A percentile compares a stretch with the other conserved stretches of the same genome.
These are phyloP conservation scores for Candida mattraensis DNA, from an alignment of 805 yeast species.

Conservation along the genomic window DNA sequence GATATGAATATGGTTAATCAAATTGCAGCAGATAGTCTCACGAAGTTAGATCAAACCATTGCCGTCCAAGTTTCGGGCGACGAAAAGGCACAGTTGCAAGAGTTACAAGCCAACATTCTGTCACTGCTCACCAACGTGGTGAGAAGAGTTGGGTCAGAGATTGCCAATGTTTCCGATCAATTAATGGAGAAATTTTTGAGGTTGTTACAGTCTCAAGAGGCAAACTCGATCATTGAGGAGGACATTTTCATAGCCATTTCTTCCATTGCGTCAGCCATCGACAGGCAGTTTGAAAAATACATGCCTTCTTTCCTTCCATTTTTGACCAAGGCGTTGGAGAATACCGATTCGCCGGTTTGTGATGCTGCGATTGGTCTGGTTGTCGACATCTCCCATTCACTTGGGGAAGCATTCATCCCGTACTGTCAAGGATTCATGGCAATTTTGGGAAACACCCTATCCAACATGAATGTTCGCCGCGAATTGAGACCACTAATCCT, in stretches of 20 bases:
- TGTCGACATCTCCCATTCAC: slow-evolving; percentile 89
- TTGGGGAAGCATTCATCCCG: slow-evolving; percentile 70
- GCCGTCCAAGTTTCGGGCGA: slow-evolving; percentile 59
- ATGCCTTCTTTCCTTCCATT: slow-evolving; percentile 83
- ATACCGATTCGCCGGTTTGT: slow-evolving; percentile 81
- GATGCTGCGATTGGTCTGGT: slow-evolving; percentile 91
- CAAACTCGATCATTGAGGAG: slow-evolving; percentile 78
- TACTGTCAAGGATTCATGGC: slow-evolving; percentile 83
- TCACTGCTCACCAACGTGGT: slow-evolving; percentile 80
- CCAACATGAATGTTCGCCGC: slow-evolving; percentile 64
- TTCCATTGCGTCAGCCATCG: slow-evolving; percentile 82
- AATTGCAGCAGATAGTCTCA: slow-evolving; percentile 73
- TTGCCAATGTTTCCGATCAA: slow-evolving; percentile 69
- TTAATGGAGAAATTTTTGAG: slow-evolving; percentile 82
- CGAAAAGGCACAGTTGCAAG: slow-evolving; percentile 77
- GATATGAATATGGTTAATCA: slow-evolving; percentile 67
- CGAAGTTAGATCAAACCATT: slow-evolving; percentile 71
- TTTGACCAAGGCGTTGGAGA: slow-evolving; percentile 73
- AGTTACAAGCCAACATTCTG: slow-evolving; percentile 79
- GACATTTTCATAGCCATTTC: slow-evolving; percentile 91
- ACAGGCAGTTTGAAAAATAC: slow-evolving; percentile 67
- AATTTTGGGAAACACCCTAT: slow-evolving; percentile 71
- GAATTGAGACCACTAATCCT: slow-evolving; percentile 85
- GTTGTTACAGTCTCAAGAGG: slow-evolving; percentile 57
- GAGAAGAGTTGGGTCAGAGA: slow-evolving; percentile 72